Conservation (phyloP, 169 alveolate species). For the Plasmodium fragile region DNA sequence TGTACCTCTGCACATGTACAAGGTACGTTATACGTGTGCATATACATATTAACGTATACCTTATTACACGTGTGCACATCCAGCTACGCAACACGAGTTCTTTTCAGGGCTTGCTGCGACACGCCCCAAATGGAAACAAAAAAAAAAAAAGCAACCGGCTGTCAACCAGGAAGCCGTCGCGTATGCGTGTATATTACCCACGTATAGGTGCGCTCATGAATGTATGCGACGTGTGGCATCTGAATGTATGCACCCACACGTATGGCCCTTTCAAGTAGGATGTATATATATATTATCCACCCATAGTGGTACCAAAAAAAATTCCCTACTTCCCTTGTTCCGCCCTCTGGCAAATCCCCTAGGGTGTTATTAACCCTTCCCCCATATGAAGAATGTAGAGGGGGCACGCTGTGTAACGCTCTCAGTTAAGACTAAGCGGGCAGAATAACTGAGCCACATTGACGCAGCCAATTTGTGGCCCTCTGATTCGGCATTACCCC, state of each 20-base stretch:
- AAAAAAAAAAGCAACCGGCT: neutral
- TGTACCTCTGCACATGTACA: neutral
- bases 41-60: neutral
- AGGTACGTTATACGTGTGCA: neutral
- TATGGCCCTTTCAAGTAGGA: neutral
- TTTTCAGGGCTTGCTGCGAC: neutral
- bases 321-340: neutral
- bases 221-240: too few relatives aligned
- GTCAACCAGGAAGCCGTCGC: neutral
- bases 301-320: neutral
- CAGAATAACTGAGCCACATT: neutral
- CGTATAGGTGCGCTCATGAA: neutral
- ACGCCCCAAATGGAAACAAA: neutral
- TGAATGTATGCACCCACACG: neutral
- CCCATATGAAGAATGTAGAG: neutral
- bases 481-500: neutral
- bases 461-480: neutral
- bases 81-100: neutral
- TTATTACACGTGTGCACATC: neutral
- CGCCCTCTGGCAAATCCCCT: neutral
- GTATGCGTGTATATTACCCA: neutral
- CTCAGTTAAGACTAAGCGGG: neutral
- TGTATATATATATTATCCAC: neutral
- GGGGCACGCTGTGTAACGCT: neutral
- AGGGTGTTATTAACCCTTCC: neutral